Evolutionary conservation across 805 yeast species (phyloP), one percentile per base, ranked within the genome.

Genomic region (Hanseniaspora valbyensis): DNA sequence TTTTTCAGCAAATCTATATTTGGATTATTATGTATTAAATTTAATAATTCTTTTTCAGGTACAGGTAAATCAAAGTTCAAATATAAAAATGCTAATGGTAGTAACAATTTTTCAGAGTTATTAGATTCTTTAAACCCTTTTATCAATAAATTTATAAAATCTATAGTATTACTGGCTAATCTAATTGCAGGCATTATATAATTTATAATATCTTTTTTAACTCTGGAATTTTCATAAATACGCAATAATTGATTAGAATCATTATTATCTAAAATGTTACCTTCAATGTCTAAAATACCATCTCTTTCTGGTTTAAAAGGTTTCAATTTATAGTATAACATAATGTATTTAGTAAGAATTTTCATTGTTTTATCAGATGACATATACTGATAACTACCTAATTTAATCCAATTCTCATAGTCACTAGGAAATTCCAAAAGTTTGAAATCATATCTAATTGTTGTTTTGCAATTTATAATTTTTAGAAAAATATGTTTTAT

Each of bases 121-220:
- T 9, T 26, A 5, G 26, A 40, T 9, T 33, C 39, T 12, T 14
- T 30, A 33, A 25, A 33, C 3, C 26, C 44, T 21, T 30, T 18
- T 13, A 5, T 10, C 8, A 48, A 16, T 2, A 10, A n/a, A 21
- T 33, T 21, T 6, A 48, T 7, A 40, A 48, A 40, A 3, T 25
- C n/a, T 7, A 19, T 4, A 8, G 24, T 5, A 6, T 32, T 10
- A 13, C 7, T 16, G 7, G 37, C 14, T 2, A 7, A 4, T 39
- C 24, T 38, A 10, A 46, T 2, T 7, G 36, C 30, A 1, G 40
- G 37, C n/a, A 25, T 19, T 3, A 33, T 18, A 21, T 25, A 40
- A 19, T 48, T 40, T 8, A 40, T 40, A 3, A 32, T 28, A 33
- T 48, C 51, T 32, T 39, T 40, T 32, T 40, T 39, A 2, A 33